Base-by-base conservation (phyloP, 768 basidiomycete species). In the Clathrus columnatus region DNA sequence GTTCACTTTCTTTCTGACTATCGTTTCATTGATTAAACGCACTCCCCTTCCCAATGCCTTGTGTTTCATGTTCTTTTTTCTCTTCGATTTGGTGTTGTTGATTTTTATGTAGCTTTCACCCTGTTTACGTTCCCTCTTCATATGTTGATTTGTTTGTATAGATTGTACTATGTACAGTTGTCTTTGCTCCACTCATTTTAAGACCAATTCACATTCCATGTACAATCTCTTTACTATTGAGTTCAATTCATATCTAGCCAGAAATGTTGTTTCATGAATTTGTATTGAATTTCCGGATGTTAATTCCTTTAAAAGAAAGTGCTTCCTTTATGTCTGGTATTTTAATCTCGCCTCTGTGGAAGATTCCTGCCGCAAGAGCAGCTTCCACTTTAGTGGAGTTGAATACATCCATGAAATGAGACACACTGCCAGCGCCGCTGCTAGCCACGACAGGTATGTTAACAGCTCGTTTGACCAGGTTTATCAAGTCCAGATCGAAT, bases 291-390 rank as follows among this genome's bases (percentile, higher is more conserved):
- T 29, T 50, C 59, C 80, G 70, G 43, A 79, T 77, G 54, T 78
- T 80, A 50, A 88, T 76, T 0, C 71, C 70, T 11, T 74, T 74
- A 4, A 59, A 62, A 30, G 63, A 63, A 59, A 90, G 63, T 1
- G 73, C 69, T 43, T 70, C 69, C 71, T 97, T 99, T 54, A 97
- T 87, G 48, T 87, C 83, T 46, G 71, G 70, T 58, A 99, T 94
- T 42, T 70, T 75, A 4, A 99, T 95, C 67, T 97, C 88, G 46
- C 76, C 79, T 28, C 96, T 74, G 68, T 99, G 96, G 70, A 99
- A 99, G 61, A 98, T 96, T 1, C 96, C 96, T 10, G 96, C 96
- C 8, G 96, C 96, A 55, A 99, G 70, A 1, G 88, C 96, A 45
- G 96, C 91, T 69, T 95, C 93, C 1, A 84, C 92, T 2, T 72